Evolutionary conservation across 176 grass and related monocot genomes (phyloP).

Genomic region (Hsuehochloa calcarea): DNA sequence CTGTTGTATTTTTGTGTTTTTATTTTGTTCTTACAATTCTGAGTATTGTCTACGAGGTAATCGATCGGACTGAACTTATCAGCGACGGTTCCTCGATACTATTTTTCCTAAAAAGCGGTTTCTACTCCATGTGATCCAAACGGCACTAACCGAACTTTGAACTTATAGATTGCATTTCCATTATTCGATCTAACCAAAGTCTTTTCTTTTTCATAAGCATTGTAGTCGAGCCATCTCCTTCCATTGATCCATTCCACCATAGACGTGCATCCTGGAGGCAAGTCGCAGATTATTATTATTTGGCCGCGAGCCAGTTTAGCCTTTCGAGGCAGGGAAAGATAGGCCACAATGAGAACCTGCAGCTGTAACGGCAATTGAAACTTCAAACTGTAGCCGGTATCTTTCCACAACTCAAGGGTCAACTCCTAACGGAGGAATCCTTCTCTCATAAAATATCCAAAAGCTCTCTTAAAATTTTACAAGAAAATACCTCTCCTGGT

Average conservation of each 20-base stretch:
- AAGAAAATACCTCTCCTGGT: not conserved
- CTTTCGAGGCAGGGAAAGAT: slow-evolving; percentile 45
- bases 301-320: slow-evolving; percentile 34
- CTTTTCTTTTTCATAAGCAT: not conserved
- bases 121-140: no score
- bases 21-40: no score
- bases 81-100: no score
- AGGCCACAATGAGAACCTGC: slow-evolving; percentile 5
- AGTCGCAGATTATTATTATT: not conserved
- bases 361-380: not conserved
- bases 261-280: slow-evolving; percentile 21
- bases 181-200: not conserved
- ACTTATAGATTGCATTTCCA: not conserved
- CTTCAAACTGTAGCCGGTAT: slow-evolving; percentile 4
- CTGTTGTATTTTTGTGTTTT: no score
- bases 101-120: no score
- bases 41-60: no score
- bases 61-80: no score
- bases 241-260: not conserved
- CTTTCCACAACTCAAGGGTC: slow-evolving; percentile 24
- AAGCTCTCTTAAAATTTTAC: not conserved
- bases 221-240: not conserved
- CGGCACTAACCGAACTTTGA: not conserved
- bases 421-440: slow-evolving; percentile 25
- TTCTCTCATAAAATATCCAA: slow-evolving; percentile 15